Conservation (phyloP, 83 land plant species). For the Larix sibirica region DNA sequence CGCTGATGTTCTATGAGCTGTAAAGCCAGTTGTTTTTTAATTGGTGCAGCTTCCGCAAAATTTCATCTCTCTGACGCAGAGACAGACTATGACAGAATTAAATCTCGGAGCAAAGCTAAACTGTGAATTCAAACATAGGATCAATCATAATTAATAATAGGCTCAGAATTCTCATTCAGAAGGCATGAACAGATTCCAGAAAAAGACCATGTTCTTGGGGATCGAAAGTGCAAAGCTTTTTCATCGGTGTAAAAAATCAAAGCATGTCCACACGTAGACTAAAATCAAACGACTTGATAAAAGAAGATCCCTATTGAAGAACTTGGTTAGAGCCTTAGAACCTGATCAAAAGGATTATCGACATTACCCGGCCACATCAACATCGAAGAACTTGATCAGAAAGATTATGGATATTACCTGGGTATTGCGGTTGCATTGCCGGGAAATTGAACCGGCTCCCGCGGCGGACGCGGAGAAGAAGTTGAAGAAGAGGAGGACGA, state of each 20-base stretch:
- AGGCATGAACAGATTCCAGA: not conserved
- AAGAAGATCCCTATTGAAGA: not conserved
- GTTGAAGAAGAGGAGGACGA: conserved; percentile 8
- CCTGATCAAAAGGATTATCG: not conserved
- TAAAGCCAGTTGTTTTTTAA: not conserved
- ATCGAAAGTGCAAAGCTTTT: not conserved
- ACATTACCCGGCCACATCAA: not conserved
- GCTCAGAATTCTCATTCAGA: not conserved
- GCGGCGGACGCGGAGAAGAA: conserved; percentile 3
- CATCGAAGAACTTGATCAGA: not conserved
- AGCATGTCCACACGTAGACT: no score
- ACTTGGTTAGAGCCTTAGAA: no score
- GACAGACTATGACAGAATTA: not conserved
- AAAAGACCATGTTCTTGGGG: not conserved
- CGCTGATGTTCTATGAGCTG: not conserved
- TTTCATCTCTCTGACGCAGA: not conserved
- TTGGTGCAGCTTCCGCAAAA: conserved; percentile 4
- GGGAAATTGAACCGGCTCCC: conserved; percentile 4
- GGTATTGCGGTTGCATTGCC: not conserved
- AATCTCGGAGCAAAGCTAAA: not conserved
- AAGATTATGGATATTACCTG: conserved; percentile 8
- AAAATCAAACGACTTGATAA: no score
- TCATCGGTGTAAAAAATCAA: no score
- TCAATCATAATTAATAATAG: not conserved
- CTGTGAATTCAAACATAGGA: no score